Evolutionary conservation across 768 basidiomycete genomes (phyloP).

Genomic region (Megacollybia marginata): DNA sequence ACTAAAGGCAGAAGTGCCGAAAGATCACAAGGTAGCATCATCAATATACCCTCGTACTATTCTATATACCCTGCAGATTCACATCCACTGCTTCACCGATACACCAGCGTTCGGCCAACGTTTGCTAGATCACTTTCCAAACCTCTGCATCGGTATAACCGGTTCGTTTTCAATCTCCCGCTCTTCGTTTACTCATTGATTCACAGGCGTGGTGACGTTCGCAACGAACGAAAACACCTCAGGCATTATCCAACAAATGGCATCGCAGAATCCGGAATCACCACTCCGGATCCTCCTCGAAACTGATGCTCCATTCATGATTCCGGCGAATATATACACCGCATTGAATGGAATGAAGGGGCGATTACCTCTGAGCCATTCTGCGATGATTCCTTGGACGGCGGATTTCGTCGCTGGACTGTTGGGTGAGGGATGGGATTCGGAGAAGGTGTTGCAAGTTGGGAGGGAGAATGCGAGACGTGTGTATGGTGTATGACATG

Average conservation of each 20-base stretch:
- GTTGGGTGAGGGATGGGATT: slow-evolving; percentile 38
- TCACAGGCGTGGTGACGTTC: slow-evolving; percentile 72
- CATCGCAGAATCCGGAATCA: slow-evolving; percentile 9
- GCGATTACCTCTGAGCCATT: slow-evolving; percentile 64
- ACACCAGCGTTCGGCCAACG: slow-evolving; percentile 65
- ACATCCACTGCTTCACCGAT: slow-evolving; percentile 87
- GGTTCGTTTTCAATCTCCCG: slow-evolving; percentile 26
- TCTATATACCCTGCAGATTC: slow-evolving; percentile 43
- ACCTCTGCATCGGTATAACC: slow-evolving; percentile 79
- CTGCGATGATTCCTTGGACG: slow-evolving; percentile 82
- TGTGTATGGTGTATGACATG: slow-evolving; percentile 55
- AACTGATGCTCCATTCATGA: slow-evolving; percentile 87
- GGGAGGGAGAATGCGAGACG: slow-evolving; percentile 57
- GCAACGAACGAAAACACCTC: slow-evolving; percentile 68
- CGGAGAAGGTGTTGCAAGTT: slow-evolving; percentile 49
- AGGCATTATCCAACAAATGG: slow-evolving; percentile 52
- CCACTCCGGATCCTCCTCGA: slow-evolving; percentile 58
- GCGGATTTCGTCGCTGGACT: slow-evolving; percentile 63
- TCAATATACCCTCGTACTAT: neutral
- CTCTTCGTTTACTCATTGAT: neutral
- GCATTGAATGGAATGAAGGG: slow-evolving; percentile 47
- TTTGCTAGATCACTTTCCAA: slow-evolving; percentile 70
- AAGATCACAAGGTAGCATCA: slow-evolving; percentile 47
- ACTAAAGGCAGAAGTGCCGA: slow-evolving; percentile 68
- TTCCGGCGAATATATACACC: slow-evolving; percentile 65